phyloP scores from a whole-genome alignment of 805 yeast genomes.

The Debaryomyces castellii region DNA sequence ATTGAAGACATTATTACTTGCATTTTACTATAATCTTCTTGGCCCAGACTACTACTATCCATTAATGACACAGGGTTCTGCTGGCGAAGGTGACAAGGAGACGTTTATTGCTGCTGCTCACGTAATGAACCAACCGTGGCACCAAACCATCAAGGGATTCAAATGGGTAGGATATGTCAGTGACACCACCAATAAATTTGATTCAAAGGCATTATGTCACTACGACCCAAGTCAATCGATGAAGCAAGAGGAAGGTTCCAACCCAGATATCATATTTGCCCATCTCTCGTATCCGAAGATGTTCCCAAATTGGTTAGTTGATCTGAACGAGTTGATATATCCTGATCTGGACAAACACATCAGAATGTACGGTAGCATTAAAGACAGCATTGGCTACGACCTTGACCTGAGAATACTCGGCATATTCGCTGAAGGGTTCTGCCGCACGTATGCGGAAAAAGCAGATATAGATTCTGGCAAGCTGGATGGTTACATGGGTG shows the following conservation, averaged over 20 bases:
- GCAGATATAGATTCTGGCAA: constrained; percentile 22
- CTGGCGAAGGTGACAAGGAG: constrained; percentile 83
- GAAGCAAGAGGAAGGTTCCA: constrained; percentile 7
- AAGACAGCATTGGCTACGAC: constrained; percentile 41
- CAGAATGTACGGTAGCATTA: constrained; percentile 36
- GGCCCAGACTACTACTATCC: constrained; percentile 72
- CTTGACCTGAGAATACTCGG: constrained; percentile 41
- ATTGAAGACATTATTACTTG: constrained; percentile 54
- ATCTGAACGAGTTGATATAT: constrained; percentile 37
- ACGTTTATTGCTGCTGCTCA: constrained; percentile 71
- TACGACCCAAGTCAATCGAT: constrained; percentile 37
- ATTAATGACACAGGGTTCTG: constrained; percentile 65
- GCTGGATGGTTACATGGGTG: constrained; percentile 32
- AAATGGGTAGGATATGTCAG: constrained; percentile 36
- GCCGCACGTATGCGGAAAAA: constrained; percentile 32
- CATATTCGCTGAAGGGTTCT: constrained; percentile 37
- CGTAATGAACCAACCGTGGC: constrained; percentile 46
- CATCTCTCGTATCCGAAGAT: constrained; percentile 60
- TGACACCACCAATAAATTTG: constrained; percentile 23
- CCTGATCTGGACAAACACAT: constrained; percentile 32
- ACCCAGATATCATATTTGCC: constrained; percentile 41
- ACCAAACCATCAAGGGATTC: constrained; percentile 50
- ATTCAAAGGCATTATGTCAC: constrained; percentile 38
- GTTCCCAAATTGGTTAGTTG: constrained; percentile 32
- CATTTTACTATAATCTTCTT: constrained; percentile 61